Base-by-base conservation (phyloP, 2,329 filamentous ascomycete genomes). In the Cercospora sp. region DNA sequence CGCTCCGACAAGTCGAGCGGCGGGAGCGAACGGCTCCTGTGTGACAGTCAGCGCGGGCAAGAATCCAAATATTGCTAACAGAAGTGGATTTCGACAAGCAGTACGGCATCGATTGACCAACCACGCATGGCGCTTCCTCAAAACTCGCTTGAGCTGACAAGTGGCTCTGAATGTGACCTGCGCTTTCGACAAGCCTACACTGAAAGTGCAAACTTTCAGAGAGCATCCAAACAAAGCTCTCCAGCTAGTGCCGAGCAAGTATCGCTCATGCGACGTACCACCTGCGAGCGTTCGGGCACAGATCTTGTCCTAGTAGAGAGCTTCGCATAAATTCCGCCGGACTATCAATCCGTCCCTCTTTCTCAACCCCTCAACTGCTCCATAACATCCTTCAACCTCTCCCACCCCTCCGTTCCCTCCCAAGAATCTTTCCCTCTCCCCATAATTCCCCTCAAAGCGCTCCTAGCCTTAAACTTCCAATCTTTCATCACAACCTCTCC, bases 391-490 rank as follows among this genome's bases (percentile, higher is more conserved):
- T 86, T 81, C 76, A 95, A 78, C 69, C 81, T 84, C 58, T 83
- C 83, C 90, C 89, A 95, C 30, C 87, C 90, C 49, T 85, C 82
- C 32, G 84, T 91, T 10, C 87, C 93, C 80, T 97, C 93, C 93
- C 94, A 97, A 12, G 80, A 86, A 75, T 92, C 91, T 81, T 88
- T 94, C 0, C 87, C 94, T 77, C 91, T 91, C 0, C 93, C 91
- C 85, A 96, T 86, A 6, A 98, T 90, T 62, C 91, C 93, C 64
- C 93, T 85, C 2, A 97, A 85, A 10, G 94, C 94, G 78, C 88
- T 96, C 74, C 92, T 85, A 0, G 92, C 92, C 85, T 97, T 98
- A 71, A 91, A 91, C 79, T 88, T 91, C 95, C 95, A 99, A 75
- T 89, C 90, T 67, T 86, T 86, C 2, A 92, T 92, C 2, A 97